phyloP scores from a whole-genome alignment of 1,284 basidiomycete species.

The Sanghuangporus weigelae region DNA sequence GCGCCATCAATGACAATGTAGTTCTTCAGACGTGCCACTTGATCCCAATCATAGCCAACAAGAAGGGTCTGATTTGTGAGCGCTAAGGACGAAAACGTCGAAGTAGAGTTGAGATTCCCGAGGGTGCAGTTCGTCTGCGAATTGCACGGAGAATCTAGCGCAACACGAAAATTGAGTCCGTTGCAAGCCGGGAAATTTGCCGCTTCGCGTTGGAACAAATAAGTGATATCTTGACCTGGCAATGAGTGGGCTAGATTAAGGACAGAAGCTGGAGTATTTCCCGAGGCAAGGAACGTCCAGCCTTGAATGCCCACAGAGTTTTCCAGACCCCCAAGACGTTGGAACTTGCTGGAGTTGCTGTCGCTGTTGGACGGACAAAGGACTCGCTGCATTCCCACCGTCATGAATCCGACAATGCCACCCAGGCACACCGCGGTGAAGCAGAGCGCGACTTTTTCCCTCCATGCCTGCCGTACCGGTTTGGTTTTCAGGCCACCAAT shows the following conservation, averaged over 20 bases:
- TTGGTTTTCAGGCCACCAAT: slow-evolving; percentile 80
- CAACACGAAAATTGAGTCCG: slow-evolving; percentile 58
- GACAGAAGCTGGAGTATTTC: slow-evolving; percentile 41
- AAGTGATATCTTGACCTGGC: slow-evolving; percentile 87
- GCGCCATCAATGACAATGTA: slow-evolving; percentile 90
- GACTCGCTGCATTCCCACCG: slow-evolving; percentile 90
- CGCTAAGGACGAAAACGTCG: slow-evolving; percentile 56
- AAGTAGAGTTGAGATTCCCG: slow-evolving; percentile 44
- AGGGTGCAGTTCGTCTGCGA: slow-evolving; percentile 56
- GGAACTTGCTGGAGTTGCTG: slow-evolving; percentile 57
- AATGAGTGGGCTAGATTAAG: slow-evolving; percentile 52
- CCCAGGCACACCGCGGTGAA: slow-evolving; percentile 81
- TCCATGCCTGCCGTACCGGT: slow-evolving; percentile 86
- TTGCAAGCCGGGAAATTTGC: slow-evolving; percentile 61
- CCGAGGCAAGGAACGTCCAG: slow-evolving; percentile 70
- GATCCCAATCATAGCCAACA: slow-evolving; percentile 86
- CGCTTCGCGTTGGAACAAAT: slow-evolving; percentile 69
- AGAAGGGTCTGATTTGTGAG: slow-evolving; percentile 60
- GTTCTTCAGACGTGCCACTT: slow-evolving; percentile 62
- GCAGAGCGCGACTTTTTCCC: slow-evolving; percentile 95
- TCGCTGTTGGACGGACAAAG: slow-evolving; percentile 76
- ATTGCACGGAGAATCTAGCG: slow-evolving; percentile 72
- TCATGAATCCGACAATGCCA: slow-evolving; percentile 82
- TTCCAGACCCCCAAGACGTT: slow-evolving; percentile 52
- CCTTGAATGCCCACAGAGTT: slow-evolving; percentile 79